These are phyloP conservation scores for Cercospora sp. DNA, from an alignment of 2,329 filamentous ascomycete genomes.

Conservation along the genomic window DNA sequence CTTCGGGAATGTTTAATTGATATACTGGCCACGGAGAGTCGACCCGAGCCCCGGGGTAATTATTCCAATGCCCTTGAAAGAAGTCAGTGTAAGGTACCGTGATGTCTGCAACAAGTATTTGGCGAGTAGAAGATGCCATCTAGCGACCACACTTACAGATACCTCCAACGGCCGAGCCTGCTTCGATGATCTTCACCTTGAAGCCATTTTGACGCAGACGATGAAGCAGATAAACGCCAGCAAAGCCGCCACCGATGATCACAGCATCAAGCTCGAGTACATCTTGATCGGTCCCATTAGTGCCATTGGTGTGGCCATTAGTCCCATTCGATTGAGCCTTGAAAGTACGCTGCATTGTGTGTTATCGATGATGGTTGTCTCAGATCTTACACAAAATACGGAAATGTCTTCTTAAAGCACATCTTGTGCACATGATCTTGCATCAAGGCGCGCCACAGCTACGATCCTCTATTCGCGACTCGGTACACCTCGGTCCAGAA, in stretches of 20 bases:
- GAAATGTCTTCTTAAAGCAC: background rate
- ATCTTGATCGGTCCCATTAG: background rate
- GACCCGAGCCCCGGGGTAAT: constrained; percentile 47
- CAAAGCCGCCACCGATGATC: constrained; percentile 44
- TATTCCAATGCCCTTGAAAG: constrained; percentile 42
- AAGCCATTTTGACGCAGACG: constrained; percentile 37
- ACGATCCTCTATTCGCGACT: background rate
- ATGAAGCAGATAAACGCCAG: constrained; percentile 43
- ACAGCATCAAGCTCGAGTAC: constrained; percentile 24
- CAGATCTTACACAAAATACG: background rate
- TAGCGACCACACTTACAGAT: background rate
- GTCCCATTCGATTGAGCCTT: background rate
- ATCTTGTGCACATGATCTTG: background rate
- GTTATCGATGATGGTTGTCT: background rate
- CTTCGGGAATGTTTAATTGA: constrained; percentile 49
- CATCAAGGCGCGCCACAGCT: background rate
- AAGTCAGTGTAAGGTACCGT: background rate
- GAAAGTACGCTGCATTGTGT: constrained; percentile 11
- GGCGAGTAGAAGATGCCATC: background rate
- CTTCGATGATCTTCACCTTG: constrained; percentile 39
- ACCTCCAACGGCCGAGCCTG: constrained; percentile 39
- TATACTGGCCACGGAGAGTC: constrained; percentile 51
- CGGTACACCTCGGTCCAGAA: background rate
- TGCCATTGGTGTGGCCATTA: background rate
- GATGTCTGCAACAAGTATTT: background rate